Conservation (phyloP, 176 grass and related monocot genomes). For the Hyparrhenia diplandra region DNA sequence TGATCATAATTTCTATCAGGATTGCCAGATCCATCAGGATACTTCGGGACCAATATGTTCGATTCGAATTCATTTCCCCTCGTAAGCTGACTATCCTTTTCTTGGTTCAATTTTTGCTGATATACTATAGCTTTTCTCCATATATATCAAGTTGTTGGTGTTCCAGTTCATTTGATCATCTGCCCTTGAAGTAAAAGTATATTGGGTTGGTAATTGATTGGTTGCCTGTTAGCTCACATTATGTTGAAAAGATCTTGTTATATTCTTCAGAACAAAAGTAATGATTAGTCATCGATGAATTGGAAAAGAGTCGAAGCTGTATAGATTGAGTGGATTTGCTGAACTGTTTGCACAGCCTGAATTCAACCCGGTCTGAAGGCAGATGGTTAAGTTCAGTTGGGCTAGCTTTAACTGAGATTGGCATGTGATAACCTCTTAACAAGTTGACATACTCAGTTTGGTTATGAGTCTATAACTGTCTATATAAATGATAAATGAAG, state of each 20-base stretch:
- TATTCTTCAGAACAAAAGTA: not conserved
- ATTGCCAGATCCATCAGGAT: constrained; percentile 60
- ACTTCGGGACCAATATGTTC: constrained; percentile 84
- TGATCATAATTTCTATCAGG: constrained; percentile 54
- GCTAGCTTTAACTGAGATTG: constrained; percentile 6
- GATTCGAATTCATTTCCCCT: constrained; percentile 83
- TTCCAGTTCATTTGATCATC: constrained; percentile 8
- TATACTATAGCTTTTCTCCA: not conserved
- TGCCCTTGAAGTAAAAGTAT: constrained; percentile 3
- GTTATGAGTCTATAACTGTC: not conserved
- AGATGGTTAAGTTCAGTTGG: not conserved
- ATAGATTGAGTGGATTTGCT: not conserved
- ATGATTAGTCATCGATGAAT: not conserved
- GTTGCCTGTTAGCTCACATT: constrained; percentile 10
- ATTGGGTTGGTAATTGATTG: not conserved
- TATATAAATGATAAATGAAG: not conserved
- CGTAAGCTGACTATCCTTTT: constrained; percentile 62
- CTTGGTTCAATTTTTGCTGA: not conserved
- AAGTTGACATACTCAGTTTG: not conserved
- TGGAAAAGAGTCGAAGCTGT: not conserved
- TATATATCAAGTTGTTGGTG: not conserved
- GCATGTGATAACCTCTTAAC: not conserved
- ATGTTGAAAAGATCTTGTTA: not conserved
- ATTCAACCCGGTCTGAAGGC: not conserved
- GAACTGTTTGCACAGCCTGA: not conserved